Conservation (phyloP, 371 early-diverging fungal genomes). For the Chytridiales sp. region DNA sequence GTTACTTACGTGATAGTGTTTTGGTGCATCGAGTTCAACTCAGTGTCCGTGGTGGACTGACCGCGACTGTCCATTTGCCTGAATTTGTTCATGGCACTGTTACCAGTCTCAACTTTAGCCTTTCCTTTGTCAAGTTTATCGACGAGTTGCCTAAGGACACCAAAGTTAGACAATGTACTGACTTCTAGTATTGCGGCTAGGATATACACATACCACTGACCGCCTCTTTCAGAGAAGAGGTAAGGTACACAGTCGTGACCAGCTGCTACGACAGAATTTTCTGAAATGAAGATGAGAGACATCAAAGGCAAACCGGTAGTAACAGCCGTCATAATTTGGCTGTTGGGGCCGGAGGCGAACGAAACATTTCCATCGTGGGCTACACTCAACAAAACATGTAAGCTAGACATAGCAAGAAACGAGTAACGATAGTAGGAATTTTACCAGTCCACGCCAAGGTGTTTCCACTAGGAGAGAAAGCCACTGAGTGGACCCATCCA, state of each 20-base stretch:
- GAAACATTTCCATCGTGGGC: slow-evolving; percentile 85
- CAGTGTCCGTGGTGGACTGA: slow-evolving; percentile 64
- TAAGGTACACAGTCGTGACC: slow-evolving; percentile 94
- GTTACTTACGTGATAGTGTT: slow-evolving; percentile 91
- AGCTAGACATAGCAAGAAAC: not conserved
- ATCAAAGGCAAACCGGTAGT: slow-evolving; percentile 74
- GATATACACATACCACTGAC: slow-evolving; percentile 59
- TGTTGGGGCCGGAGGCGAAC: slow-evolving; percentile 62
- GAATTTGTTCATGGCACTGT: slow-evolving; percentile 83
- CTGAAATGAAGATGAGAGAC: slow-evolving; percentile 75
- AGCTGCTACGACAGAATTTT: slow-evolving; percentile 75
- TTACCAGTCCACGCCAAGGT: slow-evolving; percentile 78
- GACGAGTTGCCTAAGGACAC: slow-evolving; percentile 54
- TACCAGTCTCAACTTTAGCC: slow-evolving; percentile 55
- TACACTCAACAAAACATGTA: not conserved
- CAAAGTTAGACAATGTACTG: not conserved
- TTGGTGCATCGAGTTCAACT: slow-evolving; percentile 82
- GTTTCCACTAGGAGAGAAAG: slow-evolving; percentile 91
- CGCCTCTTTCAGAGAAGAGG: slow-evolving; percentile 49
- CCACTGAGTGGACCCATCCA: slow-evolving; percentile 93
- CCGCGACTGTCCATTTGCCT: slow-evolving; percentile 89
- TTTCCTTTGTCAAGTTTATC: slow-evolving; percentile 75
- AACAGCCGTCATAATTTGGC: slow-evolving; percentile 57
- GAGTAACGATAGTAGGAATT: slow-evolving; percentile 12
- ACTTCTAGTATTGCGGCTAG: too few relatives aligned